A percentile compares a stretch with the other conserved stretches of the same genome.
Conservation (phyloP, 805 yeast species). For the Phaffomyces thermotolerans region DNA sequence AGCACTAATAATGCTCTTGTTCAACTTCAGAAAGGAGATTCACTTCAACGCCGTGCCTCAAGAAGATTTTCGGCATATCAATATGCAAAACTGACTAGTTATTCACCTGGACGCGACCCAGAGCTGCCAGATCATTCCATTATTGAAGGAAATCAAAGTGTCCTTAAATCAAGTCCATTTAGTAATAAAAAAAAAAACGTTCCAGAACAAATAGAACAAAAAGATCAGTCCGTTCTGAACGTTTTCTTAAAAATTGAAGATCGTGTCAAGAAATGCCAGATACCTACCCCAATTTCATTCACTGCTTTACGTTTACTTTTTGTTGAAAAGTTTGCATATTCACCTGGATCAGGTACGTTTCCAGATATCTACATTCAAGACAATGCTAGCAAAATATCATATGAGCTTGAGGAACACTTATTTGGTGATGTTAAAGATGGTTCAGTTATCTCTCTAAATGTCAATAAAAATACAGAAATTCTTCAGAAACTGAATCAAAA, state of each 20-base stretch:
- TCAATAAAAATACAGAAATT: constrained; percentile 28
- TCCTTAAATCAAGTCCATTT: constrained; percentile 12
- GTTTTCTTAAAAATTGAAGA: constrained; percentile 44
- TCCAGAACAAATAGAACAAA: background rate
- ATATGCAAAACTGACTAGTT: constrained; percentile 63
- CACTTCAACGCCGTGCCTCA: constrained; percentile 86
- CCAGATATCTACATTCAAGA: constrained; percentile 78
- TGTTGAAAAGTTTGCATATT: constrained; percentile 80
- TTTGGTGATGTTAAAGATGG: constrained; percentile 55
- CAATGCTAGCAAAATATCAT: constrained; percentile 48
- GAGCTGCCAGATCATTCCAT: constrained; percentile 22
- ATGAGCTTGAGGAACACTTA: constrained; percentile 70
- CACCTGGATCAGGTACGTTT: constrained; percentile 63
- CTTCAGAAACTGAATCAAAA: constrained; percentile 11
- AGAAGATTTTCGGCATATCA: constrained; percentile 92
- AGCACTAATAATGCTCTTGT: constrained; percentile 51
- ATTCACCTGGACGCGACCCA: constrained; percentile 26
- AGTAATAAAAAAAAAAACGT: background rate
- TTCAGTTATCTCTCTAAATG: constrained; percentile 50
- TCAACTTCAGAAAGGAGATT: constrained; percentile 75
- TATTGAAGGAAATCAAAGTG: constrained; percentile 11
- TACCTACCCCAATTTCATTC: constrained; percentile 26
- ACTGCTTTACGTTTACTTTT: constrained; percentile 59
- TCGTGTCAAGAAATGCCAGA: constrained; percentile 45
- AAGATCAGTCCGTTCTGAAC: background rate